Evolutionary conservation across 2,329 filamentous ascomycete genomes (phyloP).

Genomic region (Lecanicillium sp.): DNA sequence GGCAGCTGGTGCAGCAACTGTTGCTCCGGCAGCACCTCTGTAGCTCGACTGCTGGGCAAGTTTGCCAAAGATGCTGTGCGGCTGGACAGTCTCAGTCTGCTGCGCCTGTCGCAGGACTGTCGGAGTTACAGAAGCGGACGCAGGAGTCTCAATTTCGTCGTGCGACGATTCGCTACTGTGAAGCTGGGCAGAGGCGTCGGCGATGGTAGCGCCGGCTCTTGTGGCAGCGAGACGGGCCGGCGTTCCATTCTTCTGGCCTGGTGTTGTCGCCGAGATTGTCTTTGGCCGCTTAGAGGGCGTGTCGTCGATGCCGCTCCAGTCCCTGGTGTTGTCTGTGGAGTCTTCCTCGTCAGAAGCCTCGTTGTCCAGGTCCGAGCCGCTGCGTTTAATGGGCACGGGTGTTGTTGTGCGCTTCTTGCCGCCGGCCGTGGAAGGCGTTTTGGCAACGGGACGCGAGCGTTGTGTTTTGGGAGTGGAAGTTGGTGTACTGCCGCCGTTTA

Average conservation of each 20-base stretch:
- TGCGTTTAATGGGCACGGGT: background rate
- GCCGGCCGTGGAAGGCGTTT: conserved; percentile 9
- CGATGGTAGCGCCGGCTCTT: conserved; percentile 25
- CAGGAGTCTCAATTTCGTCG: conserved; percentile 7
- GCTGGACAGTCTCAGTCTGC: conserved; percentile 10
- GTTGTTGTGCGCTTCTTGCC: conserved; percentile 18
- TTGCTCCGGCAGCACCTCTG: background rate
- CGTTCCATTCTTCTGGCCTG: conserved; percentile 16
- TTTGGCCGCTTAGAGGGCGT: conserved; percentile 29
- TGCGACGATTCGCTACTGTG: conserved; percentile 21
- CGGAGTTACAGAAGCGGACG: conserved; percentile 8
- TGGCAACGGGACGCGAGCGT: conserved; percentile 16
- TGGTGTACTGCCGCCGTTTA: conserved; percentile 19
- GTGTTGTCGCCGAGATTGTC: conserved; percentile 1
- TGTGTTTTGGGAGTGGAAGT: conserved; percentile 13
- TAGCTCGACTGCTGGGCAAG: too few relatives aligned
- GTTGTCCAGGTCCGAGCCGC: conserved; percentile 12
- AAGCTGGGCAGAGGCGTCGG: conserved; percentile 18
- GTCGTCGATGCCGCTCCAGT: conserved; percentile 24
- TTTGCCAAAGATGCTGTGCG: background rate
- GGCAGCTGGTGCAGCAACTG: background rate
- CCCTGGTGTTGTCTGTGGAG: conserved; percentile 14
- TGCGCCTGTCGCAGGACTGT: background rate
- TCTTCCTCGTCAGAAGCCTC: conserved; percentile 20
- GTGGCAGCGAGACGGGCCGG: conserved; percentile 23